A percentile compares a stretch with the other conserved stretches of the same genome.
phyloP scores from a whole-genome alignment of 352 stramenopile genomes.

The Phytopythium chamaehyphon region DNA sequence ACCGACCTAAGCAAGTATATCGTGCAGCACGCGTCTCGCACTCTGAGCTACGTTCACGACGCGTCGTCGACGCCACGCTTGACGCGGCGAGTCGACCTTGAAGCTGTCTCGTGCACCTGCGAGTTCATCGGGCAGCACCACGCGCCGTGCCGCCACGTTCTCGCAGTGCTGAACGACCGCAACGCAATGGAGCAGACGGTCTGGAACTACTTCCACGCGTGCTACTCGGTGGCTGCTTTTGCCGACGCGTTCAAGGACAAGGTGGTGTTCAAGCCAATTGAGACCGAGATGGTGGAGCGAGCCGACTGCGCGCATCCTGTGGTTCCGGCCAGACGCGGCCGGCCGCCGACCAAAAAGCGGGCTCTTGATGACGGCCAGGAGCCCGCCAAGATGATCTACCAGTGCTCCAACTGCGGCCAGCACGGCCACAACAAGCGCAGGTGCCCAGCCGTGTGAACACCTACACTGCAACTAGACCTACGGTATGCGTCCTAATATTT shows the following conservation, averaged over 20 bases:
- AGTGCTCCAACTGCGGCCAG: constrained; percentile 2
- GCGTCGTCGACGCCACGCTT: not conserved
- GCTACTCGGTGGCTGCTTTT: constrained; percentile 2
- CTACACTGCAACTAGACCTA: not conserved
- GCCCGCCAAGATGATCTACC: not conserved
- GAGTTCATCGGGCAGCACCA: constrained; percentile 2
- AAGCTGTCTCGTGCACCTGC: constrained; percentile 2
- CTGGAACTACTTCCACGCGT: constrained; percentile 3
- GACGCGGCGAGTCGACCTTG: constrained; percentile 4
- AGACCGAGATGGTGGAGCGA: not conserved
- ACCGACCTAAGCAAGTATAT: constrained; percentile 1
- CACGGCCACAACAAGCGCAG: constrained; percentile 4
- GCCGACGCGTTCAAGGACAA: constrained; percentile 4
- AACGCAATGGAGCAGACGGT: constrained; percentile 1
- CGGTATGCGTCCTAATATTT: too few relatives aligned
- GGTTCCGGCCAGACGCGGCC: not conserved
- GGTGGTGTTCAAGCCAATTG: constrained; percentile 1
- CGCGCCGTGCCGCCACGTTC: constrained; percentile 3
- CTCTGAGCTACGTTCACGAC: constrained; percentile 3
- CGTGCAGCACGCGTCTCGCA: constrained; percentile 4
- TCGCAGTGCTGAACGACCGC: constrained; percentile 1
- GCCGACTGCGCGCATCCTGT: not conserved
- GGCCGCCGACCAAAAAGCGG: constrained; percentile 1
- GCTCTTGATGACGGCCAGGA: not conserved
- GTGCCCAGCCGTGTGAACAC: not conserved